Evolutionary conservation across 2,329 filamentous ascomycete genomes (phyloP), one percentile per base, ranked within the genome.

Genomic region (Colletotrichum shisoi): DNA sequence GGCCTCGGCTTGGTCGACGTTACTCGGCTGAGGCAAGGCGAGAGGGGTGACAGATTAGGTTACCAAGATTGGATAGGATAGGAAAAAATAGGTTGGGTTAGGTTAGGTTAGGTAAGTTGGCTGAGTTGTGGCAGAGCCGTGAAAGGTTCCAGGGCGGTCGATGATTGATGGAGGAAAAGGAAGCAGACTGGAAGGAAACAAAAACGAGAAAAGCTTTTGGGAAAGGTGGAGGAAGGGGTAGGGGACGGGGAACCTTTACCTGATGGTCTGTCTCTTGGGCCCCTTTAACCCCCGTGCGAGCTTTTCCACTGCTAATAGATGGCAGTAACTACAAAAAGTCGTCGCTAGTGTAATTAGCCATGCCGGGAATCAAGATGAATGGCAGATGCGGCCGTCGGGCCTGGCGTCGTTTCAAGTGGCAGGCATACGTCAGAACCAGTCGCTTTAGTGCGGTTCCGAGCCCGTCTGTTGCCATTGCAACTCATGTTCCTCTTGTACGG

Each of bases 361-460:
- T 11, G 31, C 8, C 31, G 31, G 31, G 40, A 54, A 13, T 40
- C 48, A 61, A 37, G 8, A 9, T 34, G 54, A 15, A n/a, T 11
- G 48, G 21, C 24, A 51, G 21, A 39, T 34, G 56, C 44, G 21
- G 8, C 39, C 42, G 15, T 37, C 27, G 42, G 42, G 44, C 56
- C 27, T 39, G 31, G 56, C 27, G 27, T 3, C 12, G 56, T 58
- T 58, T 58, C 56, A 58, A 48, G 56, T 34, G 24, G 54, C 42
- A 37, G 42, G 19, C 56, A 27, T 58, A 58, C 56, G 56, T 58
- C 56, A 58, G 56, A 37, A 27, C 21, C 45, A 48, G 31, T 34
- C 31, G 31, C 31, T 34, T 9, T 34, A 34, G 31, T 11, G 7
- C 8, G 31, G 31, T 34, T 34, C 31, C 9, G 31, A 34, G 31